Percentiles rank a stretch among this genome's conserved stretches.
Evolutionary conservation across 345 rosid genomes (phyloP).

Genomic region (Salix brachista): DNA sequence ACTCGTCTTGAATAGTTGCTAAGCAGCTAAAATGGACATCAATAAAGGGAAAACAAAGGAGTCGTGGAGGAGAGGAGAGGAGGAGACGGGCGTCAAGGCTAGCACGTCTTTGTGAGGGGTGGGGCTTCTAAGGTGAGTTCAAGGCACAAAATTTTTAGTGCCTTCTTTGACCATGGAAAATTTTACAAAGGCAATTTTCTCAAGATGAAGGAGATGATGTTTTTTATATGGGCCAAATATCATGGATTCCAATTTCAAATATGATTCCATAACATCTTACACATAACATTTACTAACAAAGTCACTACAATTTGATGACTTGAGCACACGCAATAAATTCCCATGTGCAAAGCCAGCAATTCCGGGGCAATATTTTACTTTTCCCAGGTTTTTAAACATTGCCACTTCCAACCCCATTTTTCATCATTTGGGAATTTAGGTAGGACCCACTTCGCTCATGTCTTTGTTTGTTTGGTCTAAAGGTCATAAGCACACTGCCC

Average conservation of each 20-base stretch:
- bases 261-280: not conserved
- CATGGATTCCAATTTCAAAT: no score
- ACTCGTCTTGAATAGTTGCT: not conserved
- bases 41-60: not conserved
- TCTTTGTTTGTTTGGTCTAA: not conserved
- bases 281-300: not conserved
- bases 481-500: not conserved
- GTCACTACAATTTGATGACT: no score
- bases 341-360: no score
- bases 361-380: no score
- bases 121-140: not conserved
- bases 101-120: not conserved
- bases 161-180: no score
- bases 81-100: not conserved
- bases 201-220: no score
- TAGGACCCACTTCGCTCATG: not conserved
- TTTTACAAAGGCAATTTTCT: no score
- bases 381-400: not conserved
- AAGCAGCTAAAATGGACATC: not conserved
- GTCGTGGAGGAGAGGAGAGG: not conserved
- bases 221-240: no score
- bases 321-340: no score
- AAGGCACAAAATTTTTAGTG: not conserved
- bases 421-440: not conserved
- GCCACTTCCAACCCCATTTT: not conserved